These are phyloP conservation scores for Blastomyces percursus DNA, from an alignment of 2,329 filamentous ascomycete genomes.

Conservation along the genomic window DNA sequence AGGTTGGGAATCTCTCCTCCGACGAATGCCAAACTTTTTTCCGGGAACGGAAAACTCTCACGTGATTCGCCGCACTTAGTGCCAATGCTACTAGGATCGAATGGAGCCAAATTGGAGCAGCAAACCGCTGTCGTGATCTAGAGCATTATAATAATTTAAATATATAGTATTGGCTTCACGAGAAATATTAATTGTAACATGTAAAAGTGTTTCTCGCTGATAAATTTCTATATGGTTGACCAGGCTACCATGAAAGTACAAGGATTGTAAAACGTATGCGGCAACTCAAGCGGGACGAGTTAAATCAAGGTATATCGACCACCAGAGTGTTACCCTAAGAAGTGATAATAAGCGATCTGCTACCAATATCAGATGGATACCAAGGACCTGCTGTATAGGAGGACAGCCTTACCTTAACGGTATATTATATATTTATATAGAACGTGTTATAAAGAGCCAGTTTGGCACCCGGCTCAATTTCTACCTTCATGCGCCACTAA, in stretches of 20 bases:
- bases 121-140: background rate
- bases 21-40: slow-evolving; percentile 4
- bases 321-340: no score
- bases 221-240: background rate
- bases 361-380: background rate
- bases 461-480: no score
- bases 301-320: background rate
- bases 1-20: background rate
- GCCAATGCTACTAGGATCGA: background rate
- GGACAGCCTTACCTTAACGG: background rate
- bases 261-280: background rate
- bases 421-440: background rate
- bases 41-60: background rate
- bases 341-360: background rate
- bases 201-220: background rate
- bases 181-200: background rate
- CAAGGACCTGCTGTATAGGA: background rate
- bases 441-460: background rate
- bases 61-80: background rate
- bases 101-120: background rate
- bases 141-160: background rate
- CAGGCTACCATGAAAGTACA: background rate
- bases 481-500: background rate
- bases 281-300: background rate
- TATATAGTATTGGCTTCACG: no score